Evolutionary conservation across 2,329 filamentous ascomycete genomes (phyloP).

Genomic region (Pseudogymnoascus sp.): DNA sequence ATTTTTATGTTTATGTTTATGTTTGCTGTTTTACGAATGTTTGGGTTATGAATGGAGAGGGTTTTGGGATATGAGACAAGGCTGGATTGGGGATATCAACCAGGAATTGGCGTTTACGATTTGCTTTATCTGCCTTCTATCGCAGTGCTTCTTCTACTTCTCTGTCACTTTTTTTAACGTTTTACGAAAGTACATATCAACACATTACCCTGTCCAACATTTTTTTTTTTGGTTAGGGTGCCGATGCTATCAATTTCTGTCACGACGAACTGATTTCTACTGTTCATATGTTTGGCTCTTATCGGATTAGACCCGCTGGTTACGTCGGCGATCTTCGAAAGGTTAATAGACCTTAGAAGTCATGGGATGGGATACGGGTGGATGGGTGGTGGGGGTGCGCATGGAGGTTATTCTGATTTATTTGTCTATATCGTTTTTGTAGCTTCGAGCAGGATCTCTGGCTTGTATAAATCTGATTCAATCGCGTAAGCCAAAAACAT

Average conservation of each 20-base stretch:
- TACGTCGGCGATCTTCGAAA: conserved; percentile 1
- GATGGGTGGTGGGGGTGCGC: neutral
- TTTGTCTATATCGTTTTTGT: conserved; percentile 1
- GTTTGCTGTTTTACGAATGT: neutral
- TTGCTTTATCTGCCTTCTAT: neutral
- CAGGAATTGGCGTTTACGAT: neutral
- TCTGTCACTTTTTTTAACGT: conserved; percentile 6
- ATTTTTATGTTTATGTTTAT: neutral
- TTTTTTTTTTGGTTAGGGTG: neutral
- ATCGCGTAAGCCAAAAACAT: neutral
- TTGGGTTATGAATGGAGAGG: neutral
- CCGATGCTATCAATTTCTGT: neutral
- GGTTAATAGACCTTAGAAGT: neutral
- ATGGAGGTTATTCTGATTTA: neutral
- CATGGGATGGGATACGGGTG: neutral
- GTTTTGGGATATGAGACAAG: neutral
- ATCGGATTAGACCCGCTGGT: neutral
- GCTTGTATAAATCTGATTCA: conserved; percentile 7
- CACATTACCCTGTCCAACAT: neutral
- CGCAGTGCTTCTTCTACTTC: conserved; percentile 1
- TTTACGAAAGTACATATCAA: conserved; percentile 9
- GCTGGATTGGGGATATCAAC: neutral
- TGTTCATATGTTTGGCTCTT: neutral
- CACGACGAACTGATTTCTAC: neutral
- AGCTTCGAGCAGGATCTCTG: neutral